phyloP scores from a whole-genome alignment of 169 alveolate species.

The Perkinsus marinus region DNA sequence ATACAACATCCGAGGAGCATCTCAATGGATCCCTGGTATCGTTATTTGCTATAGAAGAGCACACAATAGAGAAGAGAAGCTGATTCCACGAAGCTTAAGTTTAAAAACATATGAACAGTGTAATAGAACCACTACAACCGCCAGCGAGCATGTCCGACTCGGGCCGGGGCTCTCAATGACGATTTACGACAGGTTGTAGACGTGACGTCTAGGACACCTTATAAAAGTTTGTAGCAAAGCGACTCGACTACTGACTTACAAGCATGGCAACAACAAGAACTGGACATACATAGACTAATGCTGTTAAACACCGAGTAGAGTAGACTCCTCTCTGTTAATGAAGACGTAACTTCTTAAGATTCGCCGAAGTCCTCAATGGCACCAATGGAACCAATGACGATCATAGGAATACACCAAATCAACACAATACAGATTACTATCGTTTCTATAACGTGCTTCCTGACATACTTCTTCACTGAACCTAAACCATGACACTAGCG shows the following conservation, averaged over 20 bases:
- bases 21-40: too few relatives aligned
- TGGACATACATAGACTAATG: neutral
- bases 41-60: too few relatives aligned
- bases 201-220: neutral
- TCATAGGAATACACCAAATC: neutral
- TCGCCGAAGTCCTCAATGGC: neutral
- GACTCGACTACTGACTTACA: neutral
- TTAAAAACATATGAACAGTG: neutral
- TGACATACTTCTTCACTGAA: neutral
- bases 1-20: too few relatives aligned
- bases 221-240: neutral
- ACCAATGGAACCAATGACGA: neutral
- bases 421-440: neutral
- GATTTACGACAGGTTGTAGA: too few relatives aligned
- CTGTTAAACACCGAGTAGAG: neutral
- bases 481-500: neutral
- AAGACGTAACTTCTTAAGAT: neutral
- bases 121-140: neutral
- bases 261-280: neutral
- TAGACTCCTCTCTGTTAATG: neutral
- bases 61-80: too few relatives aligned
- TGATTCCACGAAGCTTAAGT: neutral
- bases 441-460: neutral
- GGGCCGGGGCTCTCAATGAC: too few relatives aligned
- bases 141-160: too few relatives aligned